phyloP scores from a whole-genome alignment of 2,329 filamentous ascomycete genomes.

The Alternaria panax region DNA sequence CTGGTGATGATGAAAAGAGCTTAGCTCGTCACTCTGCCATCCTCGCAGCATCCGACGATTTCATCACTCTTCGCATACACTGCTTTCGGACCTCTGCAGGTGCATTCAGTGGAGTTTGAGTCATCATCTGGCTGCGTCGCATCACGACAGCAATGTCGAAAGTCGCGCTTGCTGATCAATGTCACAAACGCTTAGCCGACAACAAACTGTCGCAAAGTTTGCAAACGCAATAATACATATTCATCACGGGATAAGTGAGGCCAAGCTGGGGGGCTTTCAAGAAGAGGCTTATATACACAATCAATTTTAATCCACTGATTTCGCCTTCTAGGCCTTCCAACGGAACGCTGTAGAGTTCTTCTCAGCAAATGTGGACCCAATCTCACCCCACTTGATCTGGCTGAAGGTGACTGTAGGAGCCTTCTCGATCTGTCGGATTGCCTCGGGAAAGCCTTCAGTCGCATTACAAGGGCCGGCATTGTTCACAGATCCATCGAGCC shows the following conservation, averaged over 20 bases:
- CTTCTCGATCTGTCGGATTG: conserved; percentile 58
- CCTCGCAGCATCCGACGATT: background rate
- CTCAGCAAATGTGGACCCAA: conserved; percentile 60
- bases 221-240: background rate
- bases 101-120: background rate
- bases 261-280: background rate
- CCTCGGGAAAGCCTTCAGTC: conserved; percentile 60
- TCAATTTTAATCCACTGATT: background rate
- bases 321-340: conserved; percentile 26
- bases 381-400: conserved; percentile 68
- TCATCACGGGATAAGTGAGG: background rate
- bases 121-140: background rate
- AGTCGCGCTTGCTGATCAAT: background rate
- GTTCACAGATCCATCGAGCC: conserved; percentile 59
- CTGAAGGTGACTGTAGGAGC: conserved; percentile 62
- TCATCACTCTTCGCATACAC: background rate
- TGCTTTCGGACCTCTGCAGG: background rate
- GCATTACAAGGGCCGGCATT: conserved; percentile 62
- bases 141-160: background rate
- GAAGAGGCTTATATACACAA: background rate
- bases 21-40: background rate
- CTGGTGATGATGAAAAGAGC: background rate
- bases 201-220: background rate
- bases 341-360: conserved; percentile 21
- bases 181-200: background rate